These are phyloP conservation scores for Taphrina flavorubra DNA, from an alignment of 1,139 yeast genomes.

Conservation along the genomic window DNA sequence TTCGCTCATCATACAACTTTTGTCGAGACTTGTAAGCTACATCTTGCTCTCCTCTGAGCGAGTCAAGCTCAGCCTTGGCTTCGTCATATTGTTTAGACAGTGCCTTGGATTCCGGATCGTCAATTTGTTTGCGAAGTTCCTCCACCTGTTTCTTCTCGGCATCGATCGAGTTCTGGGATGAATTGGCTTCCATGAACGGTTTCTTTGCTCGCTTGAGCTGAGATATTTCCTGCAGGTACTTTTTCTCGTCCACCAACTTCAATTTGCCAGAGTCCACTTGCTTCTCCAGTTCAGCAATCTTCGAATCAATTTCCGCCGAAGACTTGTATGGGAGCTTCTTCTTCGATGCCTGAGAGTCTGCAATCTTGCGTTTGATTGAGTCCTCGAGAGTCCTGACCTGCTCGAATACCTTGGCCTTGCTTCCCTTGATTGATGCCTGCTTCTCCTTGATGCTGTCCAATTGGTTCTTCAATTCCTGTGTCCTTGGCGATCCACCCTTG, in stretches of 20 bases:
- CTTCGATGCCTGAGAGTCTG: conserved; percentile 73
- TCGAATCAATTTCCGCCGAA: conserved; percentile 77
- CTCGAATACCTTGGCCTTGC: conserved; percentile 67
- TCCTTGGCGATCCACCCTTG: conserved; percentile 32
- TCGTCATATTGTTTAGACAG: conserved; percentile 62
- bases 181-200: conserved; percentile 76
- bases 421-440: conserved; percentile 42
- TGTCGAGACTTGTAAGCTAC: conserved; percentile 70
- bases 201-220: conserved; percentile 79
- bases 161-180: conserved; percentile 79
- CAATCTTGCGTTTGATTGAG: conserved; percentile 73
- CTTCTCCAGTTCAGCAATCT: conserved; percentile 71
- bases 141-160: conserved; percentile 76
- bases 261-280: conserved; percentile 79
- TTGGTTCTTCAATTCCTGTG: conserved; percentile 40
- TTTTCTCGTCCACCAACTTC: conserved; percentile 90
- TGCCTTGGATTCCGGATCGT: conserved; percentile 67
- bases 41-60: conserved; percentile 66
- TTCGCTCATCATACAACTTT: conserved; percentile 67
- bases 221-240: conserved; percentile 82
- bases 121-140: conserved; percentile 72
- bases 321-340: conserved; percentile 72
- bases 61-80: conserved; percentile 68
- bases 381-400: conserved; percentile 76
- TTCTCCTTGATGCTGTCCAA: conserved; percentile 58